Base-by-base conservation (phyloP, 371 early-diverging fungal genomes). In the Cokeromyces recurvatus region DNA sequence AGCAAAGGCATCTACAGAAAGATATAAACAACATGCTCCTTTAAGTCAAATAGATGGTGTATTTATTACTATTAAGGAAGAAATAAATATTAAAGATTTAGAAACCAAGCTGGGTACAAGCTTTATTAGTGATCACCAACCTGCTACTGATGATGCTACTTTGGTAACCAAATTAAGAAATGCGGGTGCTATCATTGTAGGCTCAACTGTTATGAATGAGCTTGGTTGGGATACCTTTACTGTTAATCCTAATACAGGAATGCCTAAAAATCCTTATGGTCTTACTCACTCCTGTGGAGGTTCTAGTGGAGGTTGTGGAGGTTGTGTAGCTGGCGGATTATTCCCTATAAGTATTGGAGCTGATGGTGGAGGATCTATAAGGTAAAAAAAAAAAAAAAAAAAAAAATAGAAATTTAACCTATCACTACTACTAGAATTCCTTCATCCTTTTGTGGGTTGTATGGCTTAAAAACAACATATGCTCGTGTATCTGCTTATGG, bases 281-380 rank as follows among this genome's bases (percentile, higher is more conserved):
- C 50, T 50, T 1, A 17, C 51, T 3, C 79, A 75, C 53, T 75
- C 78, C 15, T 77, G 84, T 45, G 90, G 90, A 51, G 90, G 90
- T 1, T 82, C 83, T 25, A 78, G 79, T 29, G 85, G 89, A 34
- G 90, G 89, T 2, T 68, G 71, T 22, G 82, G 70, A 4, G 81
- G 74, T 1, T 62, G 68, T 23, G 86, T 89, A 14, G 79, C 71
- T 4, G 62, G 77, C 17, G 85, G 86, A 9, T 56, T 85, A 16
- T 71, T 72, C 38, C 86, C 86, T 23, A 71, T 88, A 32, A 78
- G 78, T 29, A 73, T 90, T 42, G 90, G 90, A 7, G 62, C 78
- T 16, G 90, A 90, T 68, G 85, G 85, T 9, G 90, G 90, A 38
- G 90, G 90, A 19, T 82, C 83, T 3, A 64, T 29, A n/a, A 39